Conservation (phyloP, 129 eudicot species). For the Sambucus nigra region DNA sequence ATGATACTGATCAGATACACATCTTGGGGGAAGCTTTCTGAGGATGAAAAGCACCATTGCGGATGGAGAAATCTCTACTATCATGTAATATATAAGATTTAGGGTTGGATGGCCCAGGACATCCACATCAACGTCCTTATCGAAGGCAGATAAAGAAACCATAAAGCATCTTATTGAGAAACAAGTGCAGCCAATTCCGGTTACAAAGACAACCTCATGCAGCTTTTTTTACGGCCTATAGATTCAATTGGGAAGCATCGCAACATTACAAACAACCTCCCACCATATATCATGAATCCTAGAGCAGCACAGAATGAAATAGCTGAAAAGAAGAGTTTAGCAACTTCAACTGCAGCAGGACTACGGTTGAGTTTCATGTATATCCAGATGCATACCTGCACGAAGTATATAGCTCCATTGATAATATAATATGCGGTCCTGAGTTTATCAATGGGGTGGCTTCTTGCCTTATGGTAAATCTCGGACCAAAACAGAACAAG, state of each 20-base stretch:
- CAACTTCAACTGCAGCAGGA: conserved; percentile 18
- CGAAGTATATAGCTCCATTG: conserved; percentile 13
- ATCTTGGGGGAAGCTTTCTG: conserved; percentile 34
- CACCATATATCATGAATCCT: conserved; percentile 76
- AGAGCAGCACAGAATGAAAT: conserved; percentile 59
- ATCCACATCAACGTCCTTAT: conserved; percentile 57
- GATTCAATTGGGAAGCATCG: conserved; percentile 75
- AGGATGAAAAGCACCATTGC: conserved; percentile 35
- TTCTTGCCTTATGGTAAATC: conserved; percentile 36
- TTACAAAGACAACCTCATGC: conserved; percentile 77
- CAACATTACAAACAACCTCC: conserved; percentile 66
- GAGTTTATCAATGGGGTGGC: conserved; percentile 16
- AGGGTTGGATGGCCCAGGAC: conserved; percentile 65
- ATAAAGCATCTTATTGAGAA: conserved; percentile 65
- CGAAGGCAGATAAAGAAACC: conserved; percentile 63
- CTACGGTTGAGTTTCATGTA: conserved; percentile 1
- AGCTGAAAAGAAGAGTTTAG: conserved; percentile 60
- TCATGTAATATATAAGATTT: conserved; percentile 60
- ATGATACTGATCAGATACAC: conserved; percentile 26
- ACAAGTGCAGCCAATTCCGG: conserved; percentile 80
- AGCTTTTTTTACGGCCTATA: conserved; percentile 63
- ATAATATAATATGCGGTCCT: conserved; percentile 9
- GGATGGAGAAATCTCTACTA: conserved; percentile 50
- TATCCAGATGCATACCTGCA: conserved; percentile 18
- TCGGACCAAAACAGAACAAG: conserved; percentile 45